Evolutionary conservation across 345 rosid species (phyloP).

Genomic region (Citrus australasica): DNA sequence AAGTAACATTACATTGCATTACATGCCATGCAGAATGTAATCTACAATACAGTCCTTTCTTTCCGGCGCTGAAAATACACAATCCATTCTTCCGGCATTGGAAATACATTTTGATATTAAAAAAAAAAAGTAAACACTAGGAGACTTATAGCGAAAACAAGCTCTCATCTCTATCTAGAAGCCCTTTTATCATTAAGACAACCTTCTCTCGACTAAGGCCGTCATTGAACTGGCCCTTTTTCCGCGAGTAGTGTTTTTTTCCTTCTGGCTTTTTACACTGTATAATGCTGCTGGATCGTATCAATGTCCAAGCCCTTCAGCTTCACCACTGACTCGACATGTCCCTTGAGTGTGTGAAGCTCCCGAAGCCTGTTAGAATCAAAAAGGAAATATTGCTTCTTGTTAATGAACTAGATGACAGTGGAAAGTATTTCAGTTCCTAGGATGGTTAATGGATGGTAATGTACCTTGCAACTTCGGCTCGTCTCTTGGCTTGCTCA

Average conservation of each 20-base stretch:
- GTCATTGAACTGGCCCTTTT: slow-evolving; percentile 9
- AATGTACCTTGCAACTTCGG: slow-evolving; percentile 81
- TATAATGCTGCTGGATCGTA: slow-evolving; percentile 76
- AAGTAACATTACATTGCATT: slow-evolving; percentile 17
- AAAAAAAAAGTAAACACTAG: background rate
- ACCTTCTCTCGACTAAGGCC: slow-evolving; percentile 1
- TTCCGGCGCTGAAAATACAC: slow-evolving; percentile 13
- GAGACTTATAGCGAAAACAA: slow-evolving; percentile 15
- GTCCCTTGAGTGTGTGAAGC: slow-evolving; percentile 80
- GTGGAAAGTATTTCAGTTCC: background rate
- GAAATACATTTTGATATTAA: background rate
- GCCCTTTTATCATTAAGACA: slow-evolving; percentile 2
- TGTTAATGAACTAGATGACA: background rate
- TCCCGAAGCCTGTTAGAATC: slow-evolving; percentile 55
- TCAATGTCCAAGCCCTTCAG: slow-evolving; percentile 79
- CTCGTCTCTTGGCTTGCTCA: slow-evolving; percentile 85
- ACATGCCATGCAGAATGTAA: background rate
- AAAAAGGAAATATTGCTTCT: background rate
- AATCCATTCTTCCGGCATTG: slow-evolving; percentile 16
- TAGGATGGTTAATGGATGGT: background rate
- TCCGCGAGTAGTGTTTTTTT: background rate
- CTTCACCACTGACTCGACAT: slow-evolving; percentile 89
- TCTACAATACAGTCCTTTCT: slow-evolving; percentile 20
- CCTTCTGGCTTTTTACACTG: slow-evolving; percentile 36
- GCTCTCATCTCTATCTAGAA: slow-evolving; percentile 13